Evolutionary conservation across 805 yeast genomes (phyloP).

Genomic region (Zygosaccharomyces siamensis): DNA sequence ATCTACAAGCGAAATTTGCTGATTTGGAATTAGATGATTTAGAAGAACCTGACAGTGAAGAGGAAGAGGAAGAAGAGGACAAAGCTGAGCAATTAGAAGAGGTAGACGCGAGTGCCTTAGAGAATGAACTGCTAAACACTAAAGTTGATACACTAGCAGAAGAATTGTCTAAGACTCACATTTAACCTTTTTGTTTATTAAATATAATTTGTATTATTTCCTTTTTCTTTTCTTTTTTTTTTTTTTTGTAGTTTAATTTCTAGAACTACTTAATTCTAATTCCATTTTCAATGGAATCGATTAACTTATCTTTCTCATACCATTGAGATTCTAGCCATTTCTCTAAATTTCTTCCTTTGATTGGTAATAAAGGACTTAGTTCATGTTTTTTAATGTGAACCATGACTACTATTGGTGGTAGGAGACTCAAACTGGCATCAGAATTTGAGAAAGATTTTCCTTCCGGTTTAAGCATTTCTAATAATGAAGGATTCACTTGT

Average conservation of each 20-base stretch:
- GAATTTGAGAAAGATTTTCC: slow-evolving; percentile 3
- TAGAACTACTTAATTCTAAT: slow-evolving; percentile 20
- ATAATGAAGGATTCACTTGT: slow-evolving; percentile 32
- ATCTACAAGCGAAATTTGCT: slow-evolving; percentile 61
- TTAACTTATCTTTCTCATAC: slow-evolving; percentile 59
- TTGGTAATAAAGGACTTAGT: slow-evolving; percentile 45
- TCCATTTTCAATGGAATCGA: slow-evolving; percentile 39
- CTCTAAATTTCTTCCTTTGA: slow-evolving; percentile 52
- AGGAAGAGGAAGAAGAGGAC: slow-evolving; percentile 41
- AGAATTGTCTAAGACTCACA: slow-evolving; percentile 52
- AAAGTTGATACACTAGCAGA: slow-evolving; percentile 45
- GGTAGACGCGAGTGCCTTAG: slow-evolving; percentile 41
- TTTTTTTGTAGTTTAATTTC: too few relatives aligned
- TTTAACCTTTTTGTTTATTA: slow-evolving; percentile 22
- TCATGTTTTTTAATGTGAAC: slow-evolving; percentile 45
- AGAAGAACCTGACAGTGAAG: slow-evolving; percentile 71
- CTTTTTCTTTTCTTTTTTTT: too few relatives aligned
- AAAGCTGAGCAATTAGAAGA: slow-evolving; percentile 46
- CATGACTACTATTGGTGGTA: slow-evolving; percentile 36
- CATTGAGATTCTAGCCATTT: slow-evolving; percentile 74
- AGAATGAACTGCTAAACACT: slow-evolving; percentile 41
- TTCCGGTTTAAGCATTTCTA: slow-evolving; percentile 25
- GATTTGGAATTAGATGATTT: slow-evolving; percentile 91
- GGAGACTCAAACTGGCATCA: slow-evolving; percentile 2
- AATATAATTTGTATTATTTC: background rate